Conservation (phyloP, 208 protist genomes). For the Acanthamoeba polyphaga region DNA sequence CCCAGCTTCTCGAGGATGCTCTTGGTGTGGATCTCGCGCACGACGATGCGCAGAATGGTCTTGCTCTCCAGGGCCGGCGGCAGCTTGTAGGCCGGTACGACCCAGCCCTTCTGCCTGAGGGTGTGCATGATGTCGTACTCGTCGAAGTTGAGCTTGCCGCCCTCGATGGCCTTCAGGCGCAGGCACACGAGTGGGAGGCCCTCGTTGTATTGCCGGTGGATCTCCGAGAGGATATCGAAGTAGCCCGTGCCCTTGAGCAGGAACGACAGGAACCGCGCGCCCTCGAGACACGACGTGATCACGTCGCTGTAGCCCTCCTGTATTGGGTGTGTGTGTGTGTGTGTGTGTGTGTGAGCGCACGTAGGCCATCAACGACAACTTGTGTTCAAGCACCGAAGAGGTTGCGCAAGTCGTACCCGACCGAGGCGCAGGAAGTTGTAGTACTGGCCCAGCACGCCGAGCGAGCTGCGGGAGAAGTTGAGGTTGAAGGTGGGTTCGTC, state of each 20-base stretch:
- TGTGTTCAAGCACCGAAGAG: not conserved
- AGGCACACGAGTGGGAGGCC: conserved; percentile 54
- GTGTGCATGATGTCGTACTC: conserved; percentile 63
- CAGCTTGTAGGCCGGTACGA: conserved; percentile 70
- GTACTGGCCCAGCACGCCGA: conserved; percentile 76
- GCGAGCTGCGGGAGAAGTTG: conserved; percentile 76
- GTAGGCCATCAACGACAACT: too few species aligned
- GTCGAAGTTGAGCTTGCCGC: conserved; percentile 47
- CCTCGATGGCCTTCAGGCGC: not conserved
- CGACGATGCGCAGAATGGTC: conserved; percentile 64
- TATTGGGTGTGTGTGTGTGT: not conserved
- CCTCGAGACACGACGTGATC: conserved; percentile 63
- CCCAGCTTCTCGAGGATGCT: conserved; percentile 60
- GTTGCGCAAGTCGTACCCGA: conserved; percentile 22
- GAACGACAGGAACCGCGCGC: conserved; percentile 57
- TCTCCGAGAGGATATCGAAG: conserved; percentile 30
- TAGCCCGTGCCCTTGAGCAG: conserved; percentile 66
- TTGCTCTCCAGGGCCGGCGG: conserved; percentile 21
- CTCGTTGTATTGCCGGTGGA: conserved; percentile 32
- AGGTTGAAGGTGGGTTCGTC: conserved; percentile 77
- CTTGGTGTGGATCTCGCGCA: conserved; percentile 60
- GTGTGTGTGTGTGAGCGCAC: too few species aligned
- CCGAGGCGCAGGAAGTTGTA: conserved; percentile 79
- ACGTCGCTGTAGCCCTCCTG: conserved; percentile 45
- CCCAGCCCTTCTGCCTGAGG: conserved; percentile 17